phyloP scores from a whole-genome alignment of 2,329 filamentous ascomycete genomes.

The Colletotrichum spinosum region DNA sequence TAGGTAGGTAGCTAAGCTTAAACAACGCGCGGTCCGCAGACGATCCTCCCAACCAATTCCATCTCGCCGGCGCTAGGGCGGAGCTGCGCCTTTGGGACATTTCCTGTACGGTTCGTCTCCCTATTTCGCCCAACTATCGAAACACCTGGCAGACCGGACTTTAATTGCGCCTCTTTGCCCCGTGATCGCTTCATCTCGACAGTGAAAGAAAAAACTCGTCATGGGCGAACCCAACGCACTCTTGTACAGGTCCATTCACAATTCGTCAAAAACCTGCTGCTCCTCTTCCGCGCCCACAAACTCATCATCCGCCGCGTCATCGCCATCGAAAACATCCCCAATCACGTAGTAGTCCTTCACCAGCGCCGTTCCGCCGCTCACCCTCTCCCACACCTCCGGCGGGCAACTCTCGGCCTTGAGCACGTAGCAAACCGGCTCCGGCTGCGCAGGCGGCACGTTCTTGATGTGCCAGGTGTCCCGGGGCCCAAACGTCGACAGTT shows the following conservation, averaged over 20 bases:
- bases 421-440: constrained; percentile 68
- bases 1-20: constrained; percentile 13
- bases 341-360: constrained; percentile 55
- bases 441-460: constrained; percentile 58
- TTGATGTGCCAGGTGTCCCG: constrained; percentile 58
- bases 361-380: constrained; percentile 62
- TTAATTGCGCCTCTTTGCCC: neutral
- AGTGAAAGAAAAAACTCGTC: neutral
- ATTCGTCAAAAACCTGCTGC: constrained; percentile 15
- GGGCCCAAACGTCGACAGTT: constrained; percentile 44
- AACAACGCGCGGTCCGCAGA: constrained; percentile 20
- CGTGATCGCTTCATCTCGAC: neutral
- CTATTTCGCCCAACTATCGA: constrained; percentile 26
- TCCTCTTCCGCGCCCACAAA: neutral
- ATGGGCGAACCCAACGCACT: too few relatives aligned
- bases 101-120: neutral
- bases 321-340: constrained; percentile 24
- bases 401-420: constrained; percentile 68
- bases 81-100: constrained; percentile 22
- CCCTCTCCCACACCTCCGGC: constrained; percentile 61
- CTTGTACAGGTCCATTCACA: neutral
- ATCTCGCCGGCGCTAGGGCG: constrained; percentile 27
- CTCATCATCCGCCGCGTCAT: neutral
- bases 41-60: neutral
- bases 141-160: constrained; percentile 27